Conservation (phyloP, 2,329 filamentous ascomycete genomes). For the Phialophora tarda region DNA sequence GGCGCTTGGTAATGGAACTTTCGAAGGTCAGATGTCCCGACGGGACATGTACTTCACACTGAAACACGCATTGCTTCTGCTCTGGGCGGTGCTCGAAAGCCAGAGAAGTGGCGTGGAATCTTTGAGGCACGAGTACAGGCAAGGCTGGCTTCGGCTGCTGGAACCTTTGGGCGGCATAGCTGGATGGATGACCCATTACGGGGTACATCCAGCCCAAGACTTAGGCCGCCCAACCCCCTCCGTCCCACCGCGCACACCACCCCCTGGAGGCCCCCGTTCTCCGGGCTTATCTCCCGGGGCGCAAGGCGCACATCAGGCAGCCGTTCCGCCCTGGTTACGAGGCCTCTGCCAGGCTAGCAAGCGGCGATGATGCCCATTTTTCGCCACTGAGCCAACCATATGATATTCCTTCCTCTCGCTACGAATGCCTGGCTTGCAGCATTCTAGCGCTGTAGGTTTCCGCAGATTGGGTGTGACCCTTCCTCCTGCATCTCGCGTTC, state of each 20-base stretch:
- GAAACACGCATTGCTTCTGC: not conserved
- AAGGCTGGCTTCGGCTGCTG: not conserved
- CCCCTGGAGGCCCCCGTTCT: slow-evolving; percentile 2
- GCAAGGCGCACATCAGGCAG: slow-evolving; percentile 12
- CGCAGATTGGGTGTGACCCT: slow-evolving; percentile 16
- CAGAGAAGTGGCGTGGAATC: not conserved
- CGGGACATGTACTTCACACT: not conserved
- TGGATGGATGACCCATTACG: not conserved
- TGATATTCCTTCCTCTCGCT: slow-evolving; percentile 4
- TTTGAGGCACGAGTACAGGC: not conserved
- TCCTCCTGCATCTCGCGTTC: slow-evolving; percentile 13
- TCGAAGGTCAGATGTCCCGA: not conserved
- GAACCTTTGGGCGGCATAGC: slow-evolving; percentile 1
- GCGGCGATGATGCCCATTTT: slow-evolving; percentile 15
- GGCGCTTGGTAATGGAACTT: slow-evolving; percentile 5
- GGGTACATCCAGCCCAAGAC: not conserved
- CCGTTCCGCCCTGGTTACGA: slow-evolving; percentile 10
- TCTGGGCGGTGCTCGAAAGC: not conserved
- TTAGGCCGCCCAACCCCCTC: not conserved
- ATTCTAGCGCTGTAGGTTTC: slow-evolving; percentile 15
- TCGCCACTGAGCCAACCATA: slow-evolving; percentile 19
- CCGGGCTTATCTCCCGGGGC: slow-evolving; percentile 6
- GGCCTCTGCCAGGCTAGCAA: not conserved
- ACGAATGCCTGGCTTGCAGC: slow-evolving; percentile 15
- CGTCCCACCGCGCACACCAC: not conserved